A percentile compares a stretch with the other conserved stretches of the same genome.
Evolutionary conservation across 2,329 filamentous ascomycete species (phyloP).

Genomic region (Venturia pyrina): DNA sequence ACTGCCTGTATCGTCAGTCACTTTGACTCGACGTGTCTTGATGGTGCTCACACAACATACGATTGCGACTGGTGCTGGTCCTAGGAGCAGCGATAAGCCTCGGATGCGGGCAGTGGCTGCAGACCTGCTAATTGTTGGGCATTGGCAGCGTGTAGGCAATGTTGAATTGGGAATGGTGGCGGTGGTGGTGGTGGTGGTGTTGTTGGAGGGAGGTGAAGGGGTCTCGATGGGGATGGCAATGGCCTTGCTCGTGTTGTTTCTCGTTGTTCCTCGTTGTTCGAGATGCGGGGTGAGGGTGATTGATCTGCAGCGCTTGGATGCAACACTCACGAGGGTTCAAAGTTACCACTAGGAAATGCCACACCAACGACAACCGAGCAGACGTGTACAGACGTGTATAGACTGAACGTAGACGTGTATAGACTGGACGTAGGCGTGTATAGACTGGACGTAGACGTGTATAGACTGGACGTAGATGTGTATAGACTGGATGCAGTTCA

Average conservation of each 20-base stretch:
- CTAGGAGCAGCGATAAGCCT: neutral
- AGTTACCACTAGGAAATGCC: neutral
- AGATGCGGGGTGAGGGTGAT: neutral
- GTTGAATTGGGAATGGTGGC: neutral
- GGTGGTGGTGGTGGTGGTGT: neutral
- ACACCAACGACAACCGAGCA: no score
- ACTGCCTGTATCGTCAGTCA: neutral
- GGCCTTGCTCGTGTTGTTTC: neutral
- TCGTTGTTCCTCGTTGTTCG: neutral
- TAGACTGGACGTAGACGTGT: no score
- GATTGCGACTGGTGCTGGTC: neutral
- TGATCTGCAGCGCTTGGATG: neutral
- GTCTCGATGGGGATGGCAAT: neutral
- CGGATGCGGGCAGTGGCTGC: neutral
- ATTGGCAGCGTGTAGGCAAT: neutral
- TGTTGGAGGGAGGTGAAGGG: neutral
- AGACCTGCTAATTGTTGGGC: neutral
- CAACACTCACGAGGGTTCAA: neutral
- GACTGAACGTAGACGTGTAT: no score
- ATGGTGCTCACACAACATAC: neutral
- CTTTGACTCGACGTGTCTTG: neutral
- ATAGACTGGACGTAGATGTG: no score
- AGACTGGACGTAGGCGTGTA: no score
- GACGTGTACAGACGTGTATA: no score
- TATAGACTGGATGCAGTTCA: no score